These are phyloP conservation scores for Penicillium ucsense DNA, from an alignment of 495 filamentous ascomycete genomes.

Conservation along the genomic window DNA sequence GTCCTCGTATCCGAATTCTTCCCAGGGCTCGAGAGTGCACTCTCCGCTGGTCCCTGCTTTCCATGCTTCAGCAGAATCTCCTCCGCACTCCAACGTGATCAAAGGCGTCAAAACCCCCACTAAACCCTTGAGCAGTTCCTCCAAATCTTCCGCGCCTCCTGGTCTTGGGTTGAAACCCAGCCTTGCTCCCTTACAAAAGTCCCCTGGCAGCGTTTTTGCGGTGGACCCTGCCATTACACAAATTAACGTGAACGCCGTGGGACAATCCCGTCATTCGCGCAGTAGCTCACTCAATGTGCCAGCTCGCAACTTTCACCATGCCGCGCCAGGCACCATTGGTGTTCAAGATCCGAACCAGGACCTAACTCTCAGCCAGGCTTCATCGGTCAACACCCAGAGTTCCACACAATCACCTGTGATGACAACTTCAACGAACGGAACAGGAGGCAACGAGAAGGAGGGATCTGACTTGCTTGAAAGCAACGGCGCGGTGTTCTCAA, in stretches of 20 bases:
- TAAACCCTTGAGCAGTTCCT: constrained; percentile 41
- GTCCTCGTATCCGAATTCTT: constrained; percentile 21
- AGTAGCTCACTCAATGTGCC: constrained; percentile 26
- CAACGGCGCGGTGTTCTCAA: constrained; percentile 10
- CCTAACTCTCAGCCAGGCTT: constrained; percentile 18
- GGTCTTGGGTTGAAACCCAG: constrained; percentile 30
- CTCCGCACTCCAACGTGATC: constrained; percentile 25
- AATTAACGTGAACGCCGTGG: constrained; percentile 46
- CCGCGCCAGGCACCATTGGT: constrained; percentile 23
- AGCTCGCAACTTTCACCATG: constrained; percentile 16
- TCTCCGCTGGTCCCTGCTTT: constrained; percentile 29
- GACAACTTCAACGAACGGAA: constrained; percentile 20
- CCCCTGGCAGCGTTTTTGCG: constrained; percentile 25
- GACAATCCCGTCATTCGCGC: constrained; percentile 26
- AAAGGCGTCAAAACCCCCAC: constrained; percentile 48
- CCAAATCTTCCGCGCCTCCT: constrained; percentile 41
- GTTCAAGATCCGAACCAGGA: constrained; percentile 23
- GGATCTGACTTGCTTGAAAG: constrained; percentile 8
- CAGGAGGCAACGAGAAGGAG: constrained; percentile 10
- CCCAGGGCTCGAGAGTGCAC: constrained; percentile 31
- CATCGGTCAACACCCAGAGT: constrained; percentile 23
- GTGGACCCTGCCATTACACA: constrained; percentile 41
- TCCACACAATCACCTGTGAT: constrained; percentile 27
- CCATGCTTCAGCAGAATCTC: constrained; percentile 22
- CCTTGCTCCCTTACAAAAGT: constrained; percentile 37